phyloP scores from a whole-genome alignment of 371 early-diverging fungal genomes.

The Lichtheimia ornata region DNA sequence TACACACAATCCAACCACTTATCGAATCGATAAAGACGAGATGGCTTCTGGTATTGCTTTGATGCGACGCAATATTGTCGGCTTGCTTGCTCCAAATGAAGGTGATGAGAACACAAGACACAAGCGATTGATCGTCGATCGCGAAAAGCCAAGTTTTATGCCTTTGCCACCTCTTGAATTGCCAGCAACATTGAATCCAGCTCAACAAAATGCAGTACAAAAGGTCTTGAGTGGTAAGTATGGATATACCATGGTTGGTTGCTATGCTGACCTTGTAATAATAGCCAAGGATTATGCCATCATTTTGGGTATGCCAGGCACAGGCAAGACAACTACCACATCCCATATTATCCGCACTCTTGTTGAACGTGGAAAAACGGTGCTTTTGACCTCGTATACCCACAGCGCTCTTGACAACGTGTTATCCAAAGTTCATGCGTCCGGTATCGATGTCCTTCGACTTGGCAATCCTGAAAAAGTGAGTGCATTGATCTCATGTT shows the following conservation, averaged over 20 bases:
- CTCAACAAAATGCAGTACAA: conserved; percentile 65
- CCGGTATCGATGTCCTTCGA: conserved; percentile 65
- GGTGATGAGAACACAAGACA: conserved; percentile 49
- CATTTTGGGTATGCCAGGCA: conserved; percentile 99
- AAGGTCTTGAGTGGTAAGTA: conserved; percentile 52
- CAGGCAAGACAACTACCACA: conserved; percentile 97
- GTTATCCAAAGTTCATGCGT: conserved; percentile 72
- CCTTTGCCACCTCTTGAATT: conserved; percentile 3
- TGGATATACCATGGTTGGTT: not conserved
- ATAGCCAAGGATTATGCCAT: conserved; percentile 87
- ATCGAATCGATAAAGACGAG: conserved; percentile 88
- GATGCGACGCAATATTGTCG: conserved; percentile 75
- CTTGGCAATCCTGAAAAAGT: conserved; percentile 75
- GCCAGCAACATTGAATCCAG: conserved; percentile 54
- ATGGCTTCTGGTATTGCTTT: conserved; percentile 63
- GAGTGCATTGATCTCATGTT: not conserved
- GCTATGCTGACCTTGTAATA: not conserved
- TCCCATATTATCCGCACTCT: conserved; percentile 79
- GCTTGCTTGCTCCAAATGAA: conserved; percentile 57
- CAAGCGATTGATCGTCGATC: conserved; percentile 81
- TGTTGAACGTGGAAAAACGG: conserved; percentile 69
- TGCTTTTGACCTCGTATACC: conserved; percentile 95
- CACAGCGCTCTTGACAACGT: conserved; percentile 97
- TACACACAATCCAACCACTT: conserved; percentile 29
- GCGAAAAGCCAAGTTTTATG: conserved; percentile 67